Percentiles rank a stretch among this genome's conserved stretches.
Evolutionary conservation across 1,139 yeast species (phyloP).

Genomic region (Lodderomyces metapsilosis): DNA sequence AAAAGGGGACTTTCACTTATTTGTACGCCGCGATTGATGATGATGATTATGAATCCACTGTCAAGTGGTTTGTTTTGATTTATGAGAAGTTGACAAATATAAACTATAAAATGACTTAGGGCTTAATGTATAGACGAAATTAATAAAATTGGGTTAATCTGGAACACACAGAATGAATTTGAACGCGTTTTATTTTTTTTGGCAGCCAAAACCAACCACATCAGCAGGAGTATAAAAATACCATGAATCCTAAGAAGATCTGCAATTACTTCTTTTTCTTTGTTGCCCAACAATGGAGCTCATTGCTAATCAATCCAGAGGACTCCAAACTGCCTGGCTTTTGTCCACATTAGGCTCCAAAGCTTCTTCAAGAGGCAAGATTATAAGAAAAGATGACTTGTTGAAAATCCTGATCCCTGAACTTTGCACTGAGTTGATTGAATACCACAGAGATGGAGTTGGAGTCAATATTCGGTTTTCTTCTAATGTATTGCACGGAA

Average conservation of each 20-base stretch:
- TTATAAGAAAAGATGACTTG: constrained; percentile 36
- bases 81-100: constrained; percentile 25
- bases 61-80: constrained; percentile 28
- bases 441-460: constrained; percentile 12
- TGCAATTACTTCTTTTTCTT: too few species aligned
- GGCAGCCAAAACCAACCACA: constrained; percentile 6
- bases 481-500: constrained; percentile 56
- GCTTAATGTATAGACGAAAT: not conserved
- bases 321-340: constrained; percentile 25
- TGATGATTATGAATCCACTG: constrained; percentile 25
- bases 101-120: constrained; percentile 16
- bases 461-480: constrained; percentile 35
- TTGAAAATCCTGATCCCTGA: constrained; percentile 46
- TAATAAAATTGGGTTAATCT: not conserved
- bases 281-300: constrained; percentile 4
- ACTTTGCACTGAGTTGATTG: constrained; percentile 36
- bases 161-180: not conserved
- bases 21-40: constrained; percentile 24
- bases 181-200: not conserved
- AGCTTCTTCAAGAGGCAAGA: constrained; percentile 17
- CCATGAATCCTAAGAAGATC: too few species aligned
- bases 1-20: constrained; percentile 24
- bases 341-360: constrained; percentile 47
- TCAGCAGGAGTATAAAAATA: too few species aligned
- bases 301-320: constrained; percentile 10